phyloP scores from a whole-genome alignment of 2,329 filamentous ascomycete genomes.

The Botrytis galanthina region DNA sequence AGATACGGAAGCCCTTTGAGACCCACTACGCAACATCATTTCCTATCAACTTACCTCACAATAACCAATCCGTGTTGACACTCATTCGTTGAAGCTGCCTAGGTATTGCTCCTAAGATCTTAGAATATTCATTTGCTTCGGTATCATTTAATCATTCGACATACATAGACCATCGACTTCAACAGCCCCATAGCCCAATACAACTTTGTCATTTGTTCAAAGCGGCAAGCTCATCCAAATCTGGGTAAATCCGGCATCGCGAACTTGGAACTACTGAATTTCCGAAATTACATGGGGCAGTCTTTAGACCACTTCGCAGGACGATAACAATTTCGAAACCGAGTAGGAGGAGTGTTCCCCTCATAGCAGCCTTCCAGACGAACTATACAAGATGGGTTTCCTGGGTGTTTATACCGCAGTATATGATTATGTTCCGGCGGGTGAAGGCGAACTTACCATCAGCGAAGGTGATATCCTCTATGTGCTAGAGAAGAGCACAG shows the following conservation, averaged over 20 bases:
- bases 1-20: background rate
- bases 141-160: constrained; percentile 7
- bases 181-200: constrained; percentile 23
- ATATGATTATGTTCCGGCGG: constrained; percentile 89
- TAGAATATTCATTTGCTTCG: constrained; percentile 13
- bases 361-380: constrained; percentile 19
- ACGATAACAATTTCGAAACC: constrained; percentile 28
- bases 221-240: constrained; percentile 11
- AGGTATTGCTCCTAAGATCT: constrained; percentile 14
- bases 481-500: constrained; percentile 66
- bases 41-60: constrained; percentile 5
- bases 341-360: constrained; percentile 24
- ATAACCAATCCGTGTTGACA: background rate
- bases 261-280: constrained; percentile 21
- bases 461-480: constrained; percentile 85
- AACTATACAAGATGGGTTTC: constrained; percentile 69
- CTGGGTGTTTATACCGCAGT: constrained; percentile 85
- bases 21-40: background rate
- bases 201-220: constrained; percentile 13
- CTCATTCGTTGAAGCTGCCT: background rate
- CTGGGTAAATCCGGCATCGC: constrained; percentile 21
- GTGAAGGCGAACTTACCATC: constrained; percentile 80
- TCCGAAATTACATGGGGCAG: constrained; percentile 34
- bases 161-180: background rate
- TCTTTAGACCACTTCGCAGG: constrained; percentile 29